phyloP scores from a whole-genome alignment of 345 rosid genomes.

The Excoecaria cochinchinensis region DNA sequence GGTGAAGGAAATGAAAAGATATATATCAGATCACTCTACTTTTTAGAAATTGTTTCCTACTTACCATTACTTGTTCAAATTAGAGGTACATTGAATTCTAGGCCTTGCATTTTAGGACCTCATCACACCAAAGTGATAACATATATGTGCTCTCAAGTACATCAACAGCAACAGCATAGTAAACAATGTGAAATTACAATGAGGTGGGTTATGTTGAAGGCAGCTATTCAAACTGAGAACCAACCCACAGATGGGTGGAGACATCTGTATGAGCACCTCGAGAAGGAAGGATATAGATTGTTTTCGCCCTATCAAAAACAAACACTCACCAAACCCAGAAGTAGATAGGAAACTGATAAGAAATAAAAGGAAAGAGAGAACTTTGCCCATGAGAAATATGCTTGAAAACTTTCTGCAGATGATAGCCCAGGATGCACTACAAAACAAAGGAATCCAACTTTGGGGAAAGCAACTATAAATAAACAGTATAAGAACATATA shows the following conservation, averaged over 20 bases:
- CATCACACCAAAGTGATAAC: background rate
- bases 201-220: background rate
- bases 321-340: slow-evolving; percentile 2
- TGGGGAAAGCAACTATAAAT: background rate
- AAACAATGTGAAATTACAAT: background rate
- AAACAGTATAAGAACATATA: background rate
- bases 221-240: background rate
- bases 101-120: slow-evolving; percentile 12
- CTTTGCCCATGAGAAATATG: background rate
- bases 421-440: slow-evolving; percentile 1
- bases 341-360: slow-evolving; percentile 7
- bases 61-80: slow-evolving; percentile 2
- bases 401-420: background rate
- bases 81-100: slow-evolving; percentile 4
- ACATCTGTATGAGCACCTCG: background rate
- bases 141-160: background rate
- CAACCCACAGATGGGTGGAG: background rate
- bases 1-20: background rate
- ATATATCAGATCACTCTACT: background rate
- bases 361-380: background rate
- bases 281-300: background rate
- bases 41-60: background rate
- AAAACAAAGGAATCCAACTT: slow-evolving; percentile 8
- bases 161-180: background rate
- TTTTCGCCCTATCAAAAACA: background rate